Conservation (phyloP, 768 basidiomycete genomes). For the Austroboletus eburneus region DNA sequence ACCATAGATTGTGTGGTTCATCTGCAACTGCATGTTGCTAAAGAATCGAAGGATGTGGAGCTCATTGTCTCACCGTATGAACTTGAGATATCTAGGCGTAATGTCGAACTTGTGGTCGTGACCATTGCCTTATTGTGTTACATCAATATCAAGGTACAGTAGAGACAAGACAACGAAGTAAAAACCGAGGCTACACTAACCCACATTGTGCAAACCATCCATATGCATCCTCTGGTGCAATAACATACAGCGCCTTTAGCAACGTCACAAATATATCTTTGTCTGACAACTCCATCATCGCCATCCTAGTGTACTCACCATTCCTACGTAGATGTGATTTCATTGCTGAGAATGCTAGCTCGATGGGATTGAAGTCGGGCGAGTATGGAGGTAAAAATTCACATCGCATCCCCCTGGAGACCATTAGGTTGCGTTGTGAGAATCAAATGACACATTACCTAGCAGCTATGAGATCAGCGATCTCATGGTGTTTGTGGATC, state of each 20-base stretch:
- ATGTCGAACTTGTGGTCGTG: no score
- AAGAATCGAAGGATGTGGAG: no score
- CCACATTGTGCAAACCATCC: background rate
- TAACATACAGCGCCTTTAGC: background rate
- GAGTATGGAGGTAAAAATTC: background rate
- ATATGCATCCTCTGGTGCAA: background rate
- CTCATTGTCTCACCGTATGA: no score
- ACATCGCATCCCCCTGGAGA: background rate
- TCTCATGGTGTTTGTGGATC: background rate
- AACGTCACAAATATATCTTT: background rate
- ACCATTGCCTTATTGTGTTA: background rate
- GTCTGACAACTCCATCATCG: background rate
- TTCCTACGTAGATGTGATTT: background rate
- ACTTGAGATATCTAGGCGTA: no score
- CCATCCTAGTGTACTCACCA: background rate
- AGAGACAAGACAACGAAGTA: background rate
- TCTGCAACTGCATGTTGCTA: no score
- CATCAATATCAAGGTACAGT: background rate
- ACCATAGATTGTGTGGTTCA: constrained; percentile 13
- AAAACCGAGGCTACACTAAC: background rate
- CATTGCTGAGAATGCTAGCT: background rate
- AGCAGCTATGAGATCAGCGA: background rate
- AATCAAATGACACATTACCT: background rate
- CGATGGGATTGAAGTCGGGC: background rate
- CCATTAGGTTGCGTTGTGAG: background rate